Evolutionary conservation across 371 early-diverging fungal genomes (phyloP).

Genomic region (Zancudomyces culisetae): DNA sequence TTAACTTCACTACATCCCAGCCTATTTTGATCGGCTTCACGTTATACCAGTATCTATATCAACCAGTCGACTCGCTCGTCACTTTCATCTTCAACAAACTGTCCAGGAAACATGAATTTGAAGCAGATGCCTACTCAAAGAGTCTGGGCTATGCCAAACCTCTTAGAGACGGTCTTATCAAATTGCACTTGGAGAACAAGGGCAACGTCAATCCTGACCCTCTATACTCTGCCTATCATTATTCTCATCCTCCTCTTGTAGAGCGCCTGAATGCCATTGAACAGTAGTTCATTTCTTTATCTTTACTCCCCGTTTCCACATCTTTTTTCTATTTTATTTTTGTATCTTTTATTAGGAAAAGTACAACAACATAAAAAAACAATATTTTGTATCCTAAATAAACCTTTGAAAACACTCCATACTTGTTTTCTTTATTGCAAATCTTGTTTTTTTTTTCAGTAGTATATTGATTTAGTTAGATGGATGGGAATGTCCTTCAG

Average conservation of each 20-base stretch:
- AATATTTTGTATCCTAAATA: no score
- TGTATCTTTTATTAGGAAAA: no score
- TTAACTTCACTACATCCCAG: slow-evolving; percentile 48
- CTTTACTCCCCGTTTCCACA: no score
- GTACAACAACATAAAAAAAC: no score
- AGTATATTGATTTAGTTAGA: slow-evolving; percentile 51
- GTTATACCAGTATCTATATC: slow-evolving; percentile 60
- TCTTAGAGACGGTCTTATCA: slow-evolving; percentile 67
- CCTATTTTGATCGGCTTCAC: slow-evolving; percentile 76
- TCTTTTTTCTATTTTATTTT: no score
- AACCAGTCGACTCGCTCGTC: slow-evolving; percentile 59
- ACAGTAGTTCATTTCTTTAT: slow-evolving; percentile 8
- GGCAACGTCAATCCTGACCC: slow-evolving; percentile 75
- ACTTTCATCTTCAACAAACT: slow-evolving; percentile 59
- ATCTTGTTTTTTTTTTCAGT: no score
- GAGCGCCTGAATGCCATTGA: slow-evolving; percentile 67
- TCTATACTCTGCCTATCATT: slow-evolving; percentile 81
- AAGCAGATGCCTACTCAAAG: slow-evolving; percentile 89
- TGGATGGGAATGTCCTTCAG: slow-evolving; percentile 56
- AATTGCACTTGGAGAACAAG: slow-evolving; percentile 79
- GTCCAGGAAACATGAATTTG: slow-evolving; percentile 77
- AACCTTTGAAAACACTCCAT: no score
- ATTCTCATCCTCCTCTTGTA: slow-evolving; percentile 83
- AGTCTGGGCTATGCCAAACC: slow-evolving; percentile 65
- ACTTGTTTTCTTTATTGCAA: no score